Evolutionary conservation across 2,329 filamentous ascomycete genomes (phyloP).

Genomic region (Xylariaceae sp.): DNA sequence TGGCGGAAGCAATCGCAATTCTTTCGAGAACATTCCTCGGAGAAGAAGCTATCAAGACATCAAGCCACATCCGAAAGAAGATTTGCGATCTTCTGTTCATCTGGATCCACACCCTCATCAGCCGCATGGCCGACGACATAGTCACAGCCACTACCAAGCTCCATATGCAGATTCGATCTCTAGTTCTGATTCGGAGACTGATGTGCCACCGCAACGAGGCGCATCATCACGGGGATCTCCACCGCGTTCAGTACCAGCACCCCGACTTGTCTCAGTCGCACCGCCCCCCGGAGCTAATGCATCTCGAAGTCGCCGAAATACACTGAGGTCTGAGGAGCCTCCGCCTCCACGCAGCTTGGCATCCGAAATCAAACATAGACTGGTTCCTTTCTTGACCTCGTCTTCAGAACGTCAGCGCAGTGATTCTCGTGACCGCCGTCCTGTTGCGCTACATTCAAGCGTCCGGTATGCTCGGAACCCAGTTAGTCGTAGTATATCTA

Average conservation of each 20-base stretch:
- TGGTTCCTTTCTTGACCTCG: constrained; percentile 26
- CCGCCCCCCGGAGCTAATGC: constrained; percentile 16
- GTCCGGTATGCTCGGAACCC: constrained; percentile 24
- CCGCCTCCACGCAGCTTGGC: constrained; percentile 26
- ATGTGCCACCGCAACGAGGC: constrained; percentile 16
- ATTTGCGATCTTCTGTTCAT: constrained; percentile 18
- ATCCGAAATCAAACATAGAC: constrained; percentile 28
- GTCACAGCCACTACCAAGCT: constrained; percentile 27
- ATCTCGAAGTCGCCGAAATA: too few relatives aligned
- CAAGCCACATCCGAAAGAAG: constrained; percentile 37
- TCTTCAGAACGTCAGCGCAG: constrained; percentile 30
- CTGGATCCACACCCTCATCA: constrained; percentile 23
- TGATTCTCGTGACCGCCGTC: constrained; percentile 27
- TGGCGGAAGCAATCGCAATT: constrained; percentile 36
- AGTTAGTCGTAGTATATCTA: constrained; percentile 27
- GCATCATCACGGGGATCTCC: constrained; percentile 20
- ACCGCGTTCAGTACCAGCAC: constrained; percentile 19
- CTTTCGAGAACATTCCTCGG: constrained; percentile 41
- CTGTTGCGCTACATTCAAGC: constrained; percentile 9
- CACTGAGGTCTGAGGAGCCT: too few relatives aligned
- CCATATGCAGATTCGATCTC: constrained; percentile 21
- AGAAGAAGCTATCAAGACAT: constrained; percentile 53
- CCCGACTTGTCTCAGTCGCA: constrained; percentile 24
- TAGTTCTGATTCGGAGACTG: constrained; percentile 27
- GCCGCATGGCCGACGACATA: constrained; percentile 25